Evolutionary conservation across 352 stramenopile genomes (phyloP), one percentile per base, ranked within the genome.

Genomic region (Thraustochytrium striatum): DNA sequence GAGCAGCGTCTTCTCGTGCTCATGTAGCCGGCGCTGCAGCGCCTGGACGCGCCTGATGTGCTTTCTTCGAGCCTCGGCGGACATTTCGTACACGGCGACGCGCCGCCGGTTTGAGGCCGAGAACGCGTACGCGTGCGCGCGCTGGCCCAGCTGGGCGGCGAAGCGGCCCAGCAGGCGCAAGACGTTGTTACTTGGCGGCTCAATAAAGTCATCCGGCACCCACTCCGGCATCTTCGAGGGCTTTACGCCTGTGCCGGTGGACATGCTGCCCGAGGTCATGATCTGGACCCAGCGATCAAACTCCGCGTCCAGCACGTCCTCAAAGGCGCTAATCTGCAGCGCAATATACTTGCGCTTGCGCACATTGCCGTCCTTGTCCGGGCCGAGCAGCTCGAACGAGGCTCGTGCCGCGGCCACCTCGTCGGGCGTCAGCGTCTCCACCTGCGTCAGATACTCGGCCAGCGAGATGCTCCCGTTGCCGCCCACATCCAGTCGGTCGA

Each of bases 311-410:
- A 75, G n/a, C 19, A 75, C 65, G 36, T 75, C 65, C 43, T 75
- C 65, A 61, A 75, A 75, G 35, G 65, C 65, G 35, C 61, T 43
- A n/a, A 75, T 75, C 36, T 75, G 65, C 65, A 75, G 43, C 35
- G 43, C 9, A 19, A 75, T 75, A 38, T 62, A 75, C 52, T 75
- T 75, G 7, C 65, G 28, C 36, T 38, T 41, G 11, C 61, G 43
- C 1, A 75, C 65, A 41, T 75, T 75, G 52, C 65, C 65, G 68
- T 75, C 52, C 32, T 75, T 75, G 65, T 75, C 65, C 25, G 65
- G 65, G 9, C 52, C 52, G 39, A 75, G 41, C 16, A 75, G 32
- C 13, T 38, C 38, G 32, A 75, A 75, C 0, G 65, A 39, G 0
- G 11, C 41, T 21, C 65, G 65, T 16, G 65, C 65, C 32, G 52